A percentile compares a stretch with the other conserved stretches of the same genome.
phyloP scores from a whole-genome alignment of 768 basidiomycete genomes.

The Podaxis mareebaensis region DNA sequence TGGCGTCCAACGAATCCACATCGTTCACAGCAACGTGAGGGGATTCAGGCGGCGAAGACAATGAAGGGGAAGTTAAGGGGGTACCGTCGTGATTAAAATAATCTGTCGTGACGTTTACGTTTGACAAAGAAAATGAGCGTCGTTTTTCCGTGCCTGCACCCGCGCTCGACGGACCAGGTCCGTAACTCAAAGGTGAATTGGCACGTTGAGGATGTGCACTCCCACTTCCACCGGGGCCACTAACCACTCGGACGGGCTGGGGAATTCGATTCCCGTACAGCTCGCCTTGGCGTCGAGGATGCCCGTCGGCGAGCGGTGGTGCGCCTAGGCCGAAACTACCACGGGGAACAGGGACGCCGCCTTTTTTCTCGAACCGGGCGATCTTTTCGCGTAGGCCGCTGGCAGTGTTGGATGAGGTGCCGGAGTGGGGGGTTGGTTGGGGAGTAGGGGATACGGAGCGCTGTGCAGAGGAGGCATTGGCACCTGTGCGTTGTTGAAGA shows the following conservation, averaged over 20 bases:
- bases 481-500: conserved; percentile 60
- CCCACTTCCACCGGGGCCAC: conserved; percentile 14
- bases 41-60: conserved; percentile 30
- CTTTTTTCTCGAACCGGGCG: conserved; percentile 78
- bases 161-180: conserved; percentile 2
- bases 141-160: conserved; percentile 21
- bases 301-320: conserved; percentile 52
- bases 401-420: conserved; percentile 24
- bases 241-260: conserved; percentile 34
- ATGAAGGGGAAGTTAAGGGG: conserved; percentile 31
- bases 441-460: conserved; percentile 31
- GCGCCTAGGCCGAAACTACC: conserved; percentile 72
- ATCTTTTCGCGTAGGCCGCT: conserved; percentile 62
- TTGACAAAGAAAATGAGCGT: conserved; percentile 34
- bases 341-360: conserved; percentile 73
- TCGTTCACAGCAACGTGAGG: conserved; percentile 10
- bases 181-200: conserved; percentile 16
- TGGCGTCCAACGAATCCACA: background rate
- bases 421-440: conserved; percentile 20
- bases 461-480: conserved; percentile 21
- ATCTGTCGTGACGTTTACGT: conserved; percentile 24
- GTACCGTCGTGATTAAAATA: conserved; percentile 24
- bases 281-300: conserved; percentile 57
- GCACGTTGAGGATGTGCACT: conserved; percentile 17
- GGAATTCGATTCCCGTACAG: conserved; percentile 75